Conservation (phyloP, 352 stramenopile genomes). For the Globisporangium canariense region DNA sequence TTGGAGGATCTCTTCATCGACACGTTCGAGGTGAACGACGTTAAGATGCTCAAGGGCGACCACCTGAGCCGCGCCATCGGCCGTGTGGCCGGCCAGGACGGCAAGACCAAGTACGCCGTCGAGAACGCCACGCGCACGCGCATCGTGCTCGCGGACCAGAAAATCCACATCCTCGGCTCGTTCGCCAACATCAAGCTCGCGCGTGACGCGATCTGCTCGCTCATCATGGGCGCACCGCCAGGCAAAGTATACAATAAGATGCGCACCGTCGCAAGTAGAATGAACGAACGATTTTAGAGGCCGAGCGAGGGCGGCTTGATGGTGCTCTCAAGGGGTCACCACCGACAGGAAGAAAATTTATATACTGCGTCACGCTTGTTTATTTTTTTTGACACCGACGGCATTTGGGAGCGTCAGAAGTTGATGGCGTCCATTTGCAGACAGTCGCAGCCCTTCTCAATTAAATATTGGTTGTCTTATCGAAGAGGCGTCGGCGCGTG, state of each 20-base stretch:
- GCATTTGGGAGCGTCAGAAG: neutral
- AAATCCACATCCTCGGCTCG: slow-evolving; percentile 98
- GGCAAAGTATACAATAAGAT: slow-evolving; percentile 99
- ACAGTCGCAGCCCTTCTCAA: neutral
- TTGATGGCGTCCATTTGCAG: neutral
- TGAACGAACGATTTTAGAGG: slow-evolving; percentile 95
- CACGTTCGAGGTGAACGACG: slow-evolving; percentile 98
- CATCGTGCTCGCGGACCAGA: slow-evolving; percentile 98
- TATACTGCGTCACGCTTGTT: slow-evolving; percentile 11
- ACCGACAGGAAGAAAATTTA: slow-evolving; percentile 9
- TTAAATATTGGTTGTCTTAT: slow-evolving; percentile 12
- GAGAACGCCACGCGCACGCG: slow-evolving; percentile 99
- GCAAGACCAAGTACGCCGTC: slow-evolving; percentile 99
- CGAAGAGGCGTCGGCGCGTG: neutral
- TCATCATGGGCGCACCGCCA: slow-evolving; percentile 96
- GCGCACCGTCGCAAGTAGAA: slow-evolving; percentile 97
- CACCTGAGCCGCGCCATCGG: slow-evolving; percentile 98
- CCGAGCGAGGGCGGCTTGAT: neutral
- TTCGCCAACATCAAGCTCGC: slow-evolving; percentile 99
- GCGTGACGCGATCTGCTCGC: slow-evolving; percentile 86
- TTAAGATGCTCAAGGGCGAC: slow-evolving; percentile 97
- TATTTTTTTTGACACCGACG: neutral
- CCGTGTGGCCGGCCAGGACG: slow-evolving; percentile 97
- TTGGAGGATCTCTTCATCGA: slow-evolving; percentile 99
- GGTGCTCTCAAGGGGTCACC: neutral